Conservation (phyloP, 2,329 filamentous ascomycete species). For the Fusarium virguliforme region DNA sequence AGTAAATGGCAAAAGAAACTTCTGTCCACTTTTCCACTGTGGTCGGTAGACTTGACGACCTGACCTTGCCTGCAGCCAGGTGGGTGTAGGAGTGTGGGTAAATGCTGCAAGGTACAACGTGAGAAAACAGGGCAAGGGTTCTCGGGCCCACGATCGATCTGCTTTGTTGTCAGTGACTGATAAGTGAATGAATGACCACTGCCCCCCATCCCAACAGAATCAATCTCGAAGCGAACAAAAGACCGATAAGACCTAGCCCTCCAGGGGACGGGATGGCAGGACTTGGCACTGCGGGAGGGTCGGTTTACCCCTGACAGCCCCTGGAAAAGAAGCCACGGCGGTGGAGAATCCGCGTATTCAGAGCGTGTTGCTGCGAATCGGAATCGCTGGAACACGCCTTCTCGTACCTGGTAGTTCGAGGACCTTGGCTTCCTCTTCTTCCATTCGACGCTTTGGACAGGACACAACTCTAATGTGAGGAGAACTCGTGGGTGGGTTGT, state of each 20-base stretch:
- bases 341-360: slow-evolving; percentile 36
- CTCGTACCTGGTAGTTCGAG: slow-evolving; percentile 19
- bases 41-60: slow-evolving; percentile 25
- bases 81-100: slow-evolving; percentile 41
- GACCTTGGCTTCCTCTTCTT: slow-evolving; percentile 3
- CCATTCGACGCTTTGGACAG: slow-evolving; percentile 4
- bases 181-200: slow-evolving; percentile 8
- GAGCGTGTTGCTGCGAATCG: slow-evolving; percentile 25
- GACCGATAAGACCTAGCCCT: slow-evolving; percentile 23
- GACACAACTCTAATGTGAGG: slow-evolving; percentile 8
- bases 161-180: slow-evolving; percentile 14
- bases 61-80: slow-evolving; percentile 15
- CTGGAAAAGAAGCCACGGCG: slow-evolving; percentile 34
- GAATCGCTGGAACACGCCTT: slow-evolving; percentile 24
- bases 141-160: slow-evolving; percentile 46
- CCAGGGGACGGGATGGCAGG: slow-evolving; percentile 32
- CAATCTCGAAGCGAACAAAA: slow-evolving; percentile 26
- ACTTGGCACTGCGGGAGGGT: slow-evolving; percentile 41
- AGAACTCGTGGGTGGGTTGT: slow-evolving; percentile 3
- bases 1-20: slow-evolving; percentile 26
- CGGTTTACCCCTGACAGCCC: slow-evolving; percentile 36
- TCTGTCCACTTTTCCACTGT: slow-evolving; percentile 27
- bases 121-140: slow-evolving; percentile 28
- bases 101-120: slow-evolving; percentile 42
- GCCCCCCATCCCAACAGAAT: slow-evolving; percentile 11